Evolutionary conservation across 2,329 filamentous ascomycete species (phyloP).

Genomic region (Cladosporium sp.): DNA sequence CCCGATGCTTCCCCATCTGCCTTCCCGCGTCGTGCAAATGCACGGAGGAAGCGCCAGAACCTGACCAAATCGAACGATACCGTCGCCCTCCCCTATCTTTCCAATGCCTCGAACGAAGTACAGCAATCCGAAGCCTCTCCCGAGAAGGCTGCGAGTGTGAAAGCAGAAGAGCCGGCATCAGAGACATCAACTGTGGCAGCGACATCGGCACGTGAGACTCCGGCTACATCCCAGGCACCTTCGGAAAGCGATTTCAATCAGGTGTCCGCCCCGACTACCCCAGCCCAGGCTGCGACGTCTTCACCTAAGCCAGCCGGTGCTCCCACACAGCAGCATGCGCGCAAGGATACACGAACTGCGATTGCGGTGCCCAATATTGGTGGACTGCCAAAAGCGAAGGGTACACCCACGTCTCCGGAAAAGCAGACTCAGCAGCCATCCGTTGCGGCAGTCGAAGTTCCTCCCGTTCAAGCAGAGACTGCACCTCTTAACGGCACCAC

Average conservation of each 20-base stretch:
- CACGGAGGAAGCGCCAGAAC: conserved; percentile 45
- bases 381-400: conserved; percentile 46
- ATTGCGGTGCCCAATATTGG: conserved; percentile 56
- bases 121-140: conserved; percentile 6
- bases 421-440: conserved; percentile 27
- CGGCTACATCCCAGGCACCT: conserved; percentile 58
- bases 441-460: neutral
- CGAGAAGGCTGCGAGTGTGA: neutral
- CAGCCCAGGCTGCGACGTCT: conserved; percentile 35
- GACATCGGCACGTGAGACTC: conserved; percentile 55
- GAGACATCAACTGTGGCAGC: conserved; percentile 47
- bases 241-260: conserved; percentile 54
- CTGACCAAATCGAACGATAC: conserved; percentile 41
- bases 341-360: conserved; percentile 45
- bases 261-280: conserved; percentile 51
- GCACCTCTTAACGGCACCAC: conserved; percentile 13
- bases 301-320: conserved; percentile 36
- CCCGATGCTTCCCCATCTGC: conserved; percentile 47
- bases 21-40: conserved; percentile 55
- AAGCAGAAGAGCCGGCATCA: conserved; percentile 37
- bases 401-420: conserved; percentile 39
- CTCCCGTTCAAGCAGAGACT: neutral
- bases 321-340: conserved; percentile 32
- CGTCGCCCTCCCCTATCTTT: conserved; percentile 50
- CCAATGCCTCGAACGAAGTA: conserved; percentile 10